Evolutionary conservation across 192 early-diverging fungal species (phyloP).

Genomic region (Allomyces macrogynus): DNA sequence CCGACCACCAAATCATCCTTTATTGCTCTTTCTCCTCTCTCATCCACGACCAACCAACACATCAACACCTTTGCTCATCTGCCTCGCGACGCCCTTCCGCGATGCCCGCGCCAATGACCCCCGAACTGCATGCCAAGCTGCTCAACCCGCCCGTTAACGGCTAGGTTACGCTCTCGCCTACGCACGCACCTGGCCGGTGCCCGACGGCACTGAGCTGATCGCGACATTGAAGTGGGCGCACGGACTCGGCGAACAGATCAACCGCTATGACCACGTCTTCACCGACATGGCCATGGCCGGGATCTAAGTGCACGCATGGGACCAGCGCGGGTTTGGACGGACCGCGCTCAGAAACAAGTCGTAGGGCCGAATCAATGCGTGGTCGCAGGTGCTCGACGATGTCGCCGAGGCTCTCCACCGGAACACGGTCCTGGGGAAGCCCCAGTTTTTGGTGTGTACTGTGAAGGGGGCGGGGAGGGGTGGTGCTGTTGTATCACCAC

Average conservation of each 20-base stretch:
- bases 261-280: slow-evolving; percentile 38
- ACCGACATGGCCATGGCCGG: slow-evolving; percentile 24
- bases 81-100: no score
- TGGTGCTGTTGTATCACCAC: no score
- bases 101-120: not conserved
- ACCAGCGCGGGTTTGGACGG: slow-evolving; percentile 48
- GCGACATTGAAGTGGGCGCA: slow-evolving; percentile 18
- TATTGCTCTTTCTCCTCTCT: no score
- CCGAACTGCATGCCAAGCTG: not conserved
- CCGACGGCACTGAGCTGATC: slow-evolving; percentile 8
- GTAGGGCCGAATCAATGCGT: slow-evolving; percentile 24
- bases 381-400: slow-evolving; percentile 17
- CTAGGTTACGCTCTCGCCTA: not conserved
- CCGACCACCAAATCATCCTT: no score
- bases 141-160: not conserved
- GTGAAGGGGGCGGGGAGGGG: no score
- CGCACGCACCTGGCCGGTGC: not conserved
- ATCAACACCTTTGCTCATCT: no score
- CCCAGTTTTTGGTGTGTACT: slow-evolving; percentile 26
- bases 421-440: slow-evolving; percentile 9
- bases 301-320: slow-evolving; percentile 33
- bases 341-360: slow-evolving; percentile 27
- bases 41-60: no score
- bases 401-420: slow-evolving; percentile 18
- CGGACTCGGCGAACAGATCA: slow-evolving; percentile 20